Percentiles rank a stretch among this genome's conserved stretches.
These are phyloP conservation scores for Talaromyces verruculosus DNA, from an alignment of 2,329 filamentous ascomycete genomes.

Conservation along the genomic window DNA sequence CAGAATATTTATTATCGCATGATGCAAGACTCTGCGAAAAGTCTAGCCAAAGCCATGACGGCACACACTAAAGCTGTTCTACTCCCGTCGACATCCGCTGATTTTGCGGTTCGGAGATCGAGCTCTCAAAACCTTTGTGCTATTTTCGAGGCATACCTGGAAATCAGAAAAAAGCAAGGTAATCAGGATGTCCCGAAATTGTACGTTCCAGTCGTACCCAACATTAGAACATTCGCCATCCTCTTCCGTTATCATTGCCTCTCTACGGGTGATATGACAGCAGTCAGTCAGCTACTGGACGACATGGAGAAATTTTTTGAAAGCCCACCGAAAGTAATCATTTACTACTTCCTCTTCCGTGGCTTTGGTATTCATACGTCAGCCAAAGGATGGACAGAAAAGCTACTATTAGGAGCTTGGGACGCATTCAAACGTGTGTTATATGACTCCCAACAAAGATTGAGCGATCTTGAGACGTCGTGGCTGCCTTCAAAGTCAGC, in stretches of 20 bases:
- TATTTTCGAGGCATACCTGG: constrained; percentile 47
- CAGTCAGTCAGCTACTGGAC: constrained; percentile 68
- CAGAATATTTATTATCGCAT: constrained; percentile 81
- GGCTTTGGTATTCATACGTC: constrained; percentile 71
- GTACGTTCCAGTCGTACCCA: constrained; percentile 70
- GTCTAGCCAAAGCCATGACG: constrained; percentile 14
- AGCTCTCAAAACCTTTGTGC: constrained; percentile 48
- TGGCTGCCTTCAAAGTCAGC: background rate
- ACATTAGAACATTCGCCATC: constrained; percentile 76
- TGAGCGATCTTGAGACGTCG: constrained; percentile 24
- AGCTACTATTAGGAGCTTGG: constrained; percentile 68
- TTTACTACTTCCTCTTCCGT: constrained; percentile 79
- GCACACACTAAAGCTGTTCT: constrained; percentile 24
- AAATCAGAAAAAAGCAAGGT: constrained; percentile 23
- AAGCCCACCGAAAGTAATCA: constrained; percentile 69
- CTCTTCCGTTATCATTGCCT: constrained; percentile 73
- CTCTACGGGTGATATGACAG: constrained; percentile 67
- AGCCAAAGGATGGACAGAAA: constrained; percentile 69
- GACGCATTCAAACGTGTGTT: constrained; percentile 57
- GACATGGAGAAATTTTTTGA: constrained; percentile 72
- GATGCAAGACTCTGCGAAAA: constrained; percentile 60
- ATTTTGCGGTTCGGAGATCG: constrained; percentile 38
- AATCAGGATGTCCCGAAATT: constrained; percentile 49
- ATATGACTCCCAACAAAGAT: constrained; percentile 36
- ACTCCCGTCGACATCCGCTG: constrained; percentile 33